These are phyloP conservation scores for Casuarina cunninghamiana DNA, from an alignment of 306 rosid species.

Conservation along the genomic window DNA sequence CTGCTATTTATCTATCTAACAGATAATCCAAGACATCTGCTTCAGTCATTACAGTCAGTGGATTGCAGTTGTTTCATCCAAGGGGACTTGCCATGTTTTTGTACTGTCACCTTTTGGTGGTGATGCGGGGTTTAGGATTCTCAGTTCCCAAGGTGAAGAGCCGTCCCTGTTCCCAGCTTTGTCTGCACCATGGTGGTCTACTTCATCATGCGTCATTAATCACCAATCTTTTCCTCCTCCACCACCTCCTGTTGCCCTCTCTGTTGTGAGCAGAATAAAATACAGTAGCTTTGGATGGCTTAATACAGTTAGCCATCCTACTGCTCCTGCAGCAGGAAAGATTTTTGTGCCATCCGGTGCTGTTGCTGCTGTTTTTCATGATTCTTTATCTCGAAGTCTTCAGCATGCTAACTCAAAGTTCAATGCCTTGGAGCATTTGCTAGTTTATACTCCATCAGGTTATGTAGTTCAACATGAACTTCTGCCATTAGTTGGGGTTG, in stretches of 20 bases:
- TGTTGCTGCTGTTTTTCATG: conserved; percentile 79
- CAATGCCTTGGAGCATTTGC: conserved; percentile 70
- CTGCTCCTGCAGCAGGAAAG: conserved; percentile 68
- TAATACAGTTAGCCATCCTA: conserved; percentile 55
- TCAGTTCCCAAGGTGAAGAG: conserved; percentile 59
- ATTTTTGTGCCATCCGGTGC: conserved; percentile 95
- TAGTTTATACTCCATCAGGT: conserved; percentile 90
- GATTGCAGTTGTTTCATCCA: conserved; percentile 90
- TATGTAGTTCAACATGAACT: conserved; percentile 90
- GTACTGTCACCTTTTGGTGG: conserved; percentile 90
- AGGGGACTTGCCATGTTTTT: conserved; percentile 87
- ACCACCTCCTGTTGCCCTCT: conserved; percentile 67
- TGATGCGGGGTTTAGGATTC: conserved; percentile 69
- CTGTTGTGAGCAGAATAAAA: conserved; percentile 86
- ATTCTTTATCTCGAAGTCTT: conserved; percentile 56
- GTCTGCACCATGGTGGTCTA: conserved; percentile 87
- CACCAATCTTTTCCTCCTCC: conserved; percentile 79
- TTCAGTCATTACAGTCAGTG: conserved; percentile 87
- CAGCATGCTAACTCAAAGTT: conserved; percentile 46
- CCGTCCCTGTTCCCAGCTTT: conserved; percentile 64
- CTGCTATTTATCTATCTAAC: conserved; percentile 29
- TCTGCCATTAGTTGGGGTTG: conserved; percentile 65
- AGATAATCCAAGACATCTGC: conserved; percentile 94
- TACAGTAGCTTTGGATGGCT: conserved; percentile 96
- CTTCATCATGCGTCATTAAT: conserved; percentile 45